Conservation (phyloP, 805 yeast genomes). For the Myxozyma monticola region DNA sequence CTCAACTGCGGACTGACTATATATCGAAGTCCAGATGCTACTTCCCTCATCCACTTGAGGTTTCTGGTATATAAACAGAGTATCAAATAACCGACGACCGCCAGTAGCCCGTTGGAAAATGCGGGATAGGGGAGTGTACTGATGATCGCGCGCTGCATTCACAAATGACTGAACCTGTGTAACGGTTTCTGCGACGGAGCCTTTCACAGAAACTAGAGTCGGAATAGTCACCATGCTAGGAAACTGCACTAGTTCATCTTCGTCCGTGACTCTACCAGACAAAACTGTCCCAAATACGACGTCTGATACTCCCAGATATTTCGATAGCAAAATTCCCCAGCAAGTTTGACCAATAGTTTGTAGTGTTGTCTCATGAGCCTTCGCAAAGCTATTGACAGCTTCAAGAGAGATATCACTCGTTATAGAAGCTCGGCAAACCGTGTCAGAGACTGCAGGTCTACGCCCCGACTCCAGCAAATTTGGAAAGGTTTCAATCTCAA, state of each 20-base stretch:
- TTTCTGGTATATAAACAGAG: conserved; percentile 30
- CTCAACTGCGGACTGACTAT: conserved; percentile 22
- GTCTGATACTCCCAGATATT: conserved; percentile 14
- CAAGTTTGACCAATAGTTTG: conserved; percentile 25
- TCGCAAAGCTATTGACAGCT: conserved; percentile 4
- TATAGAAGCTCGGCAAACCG: neutral
- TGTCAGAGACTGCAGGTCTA: too few relatives aligned
- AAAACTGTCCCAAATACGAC: conserved; percentile 31
- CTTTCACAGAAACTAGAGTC: conserved; percentile 1
- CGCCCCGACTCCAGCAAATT: neutral
- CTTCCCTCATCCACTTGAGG: neutral
- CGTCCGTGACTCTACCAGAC: conserved; percentile 28
- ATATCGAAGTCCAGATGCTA: conserved; percentile 21
- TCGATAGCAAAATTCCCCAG: conserved; percentile 24
- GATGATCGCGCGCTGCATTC: conserved; percentile 9
- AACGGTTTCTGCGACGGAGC: conserved; percentile 17
- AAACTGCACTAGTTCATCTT: conserved; percentile 24
- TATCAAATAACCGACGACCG: conserved; percentile 28
- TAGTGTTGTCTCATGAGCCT: conserved; percentile 10
- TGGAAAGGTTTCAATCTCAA: conserved; percentile 1
- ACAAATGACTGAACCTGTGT: conserved; percentile 2
- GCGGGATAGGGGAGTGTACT: conserved; percentile 6
- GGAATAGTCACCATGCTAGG: conserved; percentile 32
- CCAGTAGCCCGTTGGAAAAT: conserved; percentile 3
- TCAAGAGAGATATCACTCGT: conserved; percentile 1